Base-by-base conservation (phyloP, 805 yeast species). In the Blastobotrys robertii region DNA sequence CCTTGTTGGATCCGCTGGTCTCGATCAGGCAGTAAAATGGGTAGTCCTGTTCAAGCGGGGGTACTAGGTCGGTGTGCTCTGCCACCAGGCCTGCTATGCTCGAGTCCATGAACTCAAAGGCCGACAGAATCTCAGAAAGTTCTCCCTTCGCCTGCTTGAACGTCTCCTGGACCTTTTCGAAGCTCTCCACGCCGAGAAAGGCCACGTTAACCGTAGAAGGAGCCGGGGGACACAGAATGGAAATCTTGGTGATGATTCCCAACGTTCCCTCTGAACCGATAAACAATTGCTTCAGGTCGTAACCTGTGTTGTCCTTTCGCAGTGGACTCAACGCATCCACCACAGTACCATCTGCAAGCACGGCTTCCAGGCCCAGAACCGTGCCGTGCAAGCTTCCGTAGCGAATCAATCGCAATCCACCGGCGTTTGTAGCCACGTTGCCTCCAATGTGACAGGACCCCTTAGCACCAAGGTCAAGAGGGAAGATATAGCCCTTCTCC, bases 381-480 rank as follows among this genome's bases (percentile, higher is more conserved):
- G 86, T 68, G 3, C 97, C 97, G 58, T 90, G 97, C 50, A 88
- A 72, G 4, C 95, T 84, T 2, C 97, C 97, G 59, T 86, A 88
- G 53, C 95, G 73, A 48, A 88, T 65, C 40, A 88, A 69, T 57
- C 97, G 70, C 54, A 88, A 72, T 1, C 97, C 97, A 57, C 97
- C 97, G 4, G 97, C 97, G 60, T 90, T 90, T 13, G 96, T 86
- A 13, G 96, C 95, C 36, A 86, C 90, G 42, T 80, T 84, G 50
- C 97, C 97, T 52, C 97, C 97, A 48, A 90, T 80, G 53, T 85
- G 95, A 60, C 97, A 90, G 1, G 96, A 85, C 10, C 97, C 97
- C 66, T 88, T 88, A 32, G 97, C 97, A 45, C 97, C 97, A 48
- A 88, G 67, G 60, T 88, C 97, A 41, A 88, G 69, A 22, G 97